A percentile compares a stretch with the other conserved stretches of the same genome.
These are phyloP conservation scores for Podaxis sp. DNA, from an alignment of 768 basidiomycete species.

Conservation along the genomic window DNA sequence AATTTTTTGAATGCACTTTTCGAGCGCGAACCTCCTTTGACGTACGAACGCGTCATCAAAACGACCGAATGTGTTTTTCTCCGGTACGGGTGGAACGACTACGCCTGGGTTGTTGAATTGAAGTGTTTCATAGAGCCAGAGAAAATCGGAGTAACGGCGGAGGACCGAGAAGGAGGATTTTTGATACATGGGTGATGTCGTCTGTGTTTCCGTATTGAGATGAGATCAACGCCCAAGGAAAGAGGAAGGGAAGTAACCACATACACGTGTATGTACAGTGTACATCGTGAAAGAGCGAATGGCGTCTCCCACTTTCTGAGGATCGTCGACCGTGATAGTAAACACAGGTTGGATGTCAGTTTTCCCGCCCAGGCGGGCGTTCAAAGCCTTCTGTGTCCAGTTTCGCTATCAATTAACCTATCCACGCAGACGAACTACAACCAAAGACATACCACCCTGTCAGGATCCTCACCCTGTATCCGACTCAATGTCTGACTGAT, in stretches of 20 bases:
- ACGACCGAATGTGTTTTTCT: constrained; percentile 91
- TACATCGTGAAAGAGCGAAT: constrained; percentile 95
- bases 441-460: constrained; percentile 26
- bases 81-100: constrained; percentile 94
- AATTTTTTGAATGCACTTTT: constrained; percentile 91
- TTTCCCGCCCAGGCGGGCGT: constrained; percentile 21
- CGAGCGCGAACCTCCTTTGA: constrained; percentile 78
- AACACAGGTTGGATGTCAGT: constrained; percentile 70
- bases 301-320: constrained; percentile 95
- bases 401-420: neutral
- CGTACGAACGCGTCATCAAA: constrained; percentile 93
- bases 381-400: constrained; percentile 16
- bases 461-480: constrained; percentile 27
- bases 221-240: neutral
- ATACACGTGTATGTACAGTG: constrained; percentile 86
- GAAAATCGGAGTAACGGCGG: constrained; percentile 95
- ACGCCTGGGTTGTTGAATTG: constrained; percentile 93
- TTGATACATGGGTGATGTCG: constrained; percentile 80
- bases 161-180: constrained; percentile 90
- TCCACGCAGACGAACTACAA: neutral
- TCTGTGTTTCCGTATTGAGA: constrained; percentile 41
- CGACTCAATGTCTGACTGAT: constrained; percentile 49
- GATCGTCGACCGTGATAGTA: constrained; percentile 90
- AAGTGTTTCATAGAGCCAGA: constrained; percentile 93
- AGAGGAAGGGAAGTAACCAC: constrained; percentile 20